Evolutionary conservation across 2,329 filamentous ascomycete genomes (phyloP).

Genomic region (Fusarium sp.): DNA sequence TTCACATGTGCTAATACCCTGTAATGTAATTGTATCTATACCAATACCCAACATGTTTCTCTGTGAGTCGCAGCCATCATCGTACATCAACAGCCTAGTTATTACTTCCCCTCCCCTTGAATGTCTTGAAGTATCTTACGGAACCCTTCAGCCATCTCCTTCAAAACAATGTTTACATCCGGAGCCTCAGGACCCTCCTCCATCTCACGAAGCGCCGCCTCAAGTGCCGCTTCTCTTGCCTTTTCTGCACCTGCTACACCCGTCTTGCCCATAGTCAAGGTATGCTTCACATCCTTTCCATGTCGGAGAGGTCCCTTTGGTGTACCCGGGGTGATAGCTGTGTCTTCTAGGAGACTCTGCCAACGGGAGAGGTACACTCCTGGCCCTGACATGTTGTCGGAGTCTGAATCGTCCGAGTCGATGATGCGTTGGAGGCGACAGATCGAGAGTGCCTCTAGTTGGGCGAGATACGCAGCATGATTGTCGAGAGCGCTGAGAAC

Average conservation of each 20-base stretch:
- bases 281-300: constrained; percentile 64
- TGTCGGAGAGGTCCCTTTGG: constrained; percentile 63
- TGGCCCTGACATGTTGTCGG: constrained; percentile 66
- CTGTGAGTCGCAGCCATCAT: not conserved
- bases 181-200: constrained; percentile 52
- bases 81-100: not conserved
- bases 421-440: constrained; percentile 69
- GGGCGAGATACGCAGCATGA: constrained; percentile 70
- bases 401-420: constrained; percentile 46
- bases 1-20: constrained; percentile 17
- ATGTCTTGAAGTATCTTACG: constrained; percentile 46
- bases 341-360: constrained; percentile 78
- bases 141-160: constrained; percentile 55
- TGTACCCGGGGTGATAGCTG: constrained; percentile 72
- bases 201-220: constrained; percentile 44
- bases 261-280: constrained; percentile 58
- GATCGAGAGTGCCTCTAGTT: constrained; percentile 65
- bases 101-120: not conserved
- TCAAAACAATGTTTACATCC: constrained; percentile 57
- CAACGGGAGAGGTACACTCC: constrained; percentile 80
- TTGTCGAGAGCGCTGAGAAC: constrained; percentile 67
- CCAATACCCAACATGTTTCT: not conserved
- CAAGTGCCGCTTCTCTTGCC: constrained; percentile 37
- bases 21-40: not conserved
- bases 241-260: constrained; percentile 48